Conservation (phyloP, 176 grass and related monocot genomes). For the Musa schizocarpa region DNA sequence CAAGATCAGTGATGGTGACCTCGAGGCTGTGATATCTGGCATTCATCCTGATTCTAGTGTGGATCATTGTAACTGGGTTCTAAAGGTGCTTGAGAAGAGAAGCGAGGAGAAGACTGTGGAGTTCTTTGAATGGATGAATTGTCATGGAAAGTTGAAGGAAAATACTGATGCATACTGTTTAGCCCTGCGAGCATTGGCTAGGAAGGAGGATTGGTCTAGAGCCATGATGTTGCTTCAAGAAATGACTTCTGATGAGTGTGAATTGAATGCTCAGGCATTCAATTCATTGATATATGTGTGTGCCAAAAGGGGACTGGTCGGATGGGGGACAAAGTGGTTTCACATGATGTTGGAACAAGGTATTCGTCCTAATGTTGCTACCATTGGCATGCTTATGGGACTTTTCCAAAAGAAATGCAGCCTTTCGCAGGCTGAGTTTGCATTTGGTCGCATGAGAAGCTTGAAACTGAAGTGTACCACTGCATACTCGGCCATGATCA, state of each 20-base stretch:
- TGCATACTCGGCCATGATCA: constrained; percentile 79
- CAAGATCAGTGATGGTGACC: constrained; percentile 12
- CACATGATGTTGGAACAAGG: constrained; percentile 49
- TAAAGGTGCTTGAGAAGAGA: constrained; percentile 52
- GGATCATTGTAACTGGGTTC: constrained; percentile 57
- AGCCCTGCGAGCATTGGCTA: constrained; percentile 60
- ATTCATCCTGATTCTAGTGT: constrained; percentile 38
- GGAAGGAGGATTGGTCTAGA: constrained; percentile 74
- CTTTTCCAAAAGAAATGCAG: constrained; percentile 71
- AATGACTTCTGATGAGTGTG: constrained; percentile 46
- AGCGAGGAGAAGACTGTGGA: constrained; percentile 47
- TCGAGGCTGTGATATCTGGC: constrained; percentile 25
- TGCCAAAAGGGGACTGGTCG: constrained; percentile 55
- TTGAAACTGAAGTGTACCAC: constrained; percentile 46
- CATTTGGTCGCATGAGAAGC: constrained; percentile 60
- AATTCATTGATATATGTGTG: constrained; percentile 83
- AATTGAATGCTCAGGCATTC: constrained; percentile 49
- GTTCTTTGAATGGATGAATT: constrained; percentile 83
- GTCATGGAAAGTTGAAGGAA: constrained; percentile 48
- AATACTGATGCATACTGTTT: constrained; percentile 66
- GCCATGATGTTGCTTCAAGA: constrained; percentile 55
- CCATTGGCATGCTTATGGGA: constrained; percentile 84
- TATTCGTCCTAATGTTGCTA: constrained; percentile 58
- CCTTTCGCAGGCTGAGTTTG: constrained; percentile 48
- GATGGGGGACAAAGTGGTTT: constrained; percentile 86